These are phyloP conservation scores for Bretschneidera sinensis DNA, from an alignment of 345 rosid species.

Conservation along the genomic window DNA sequence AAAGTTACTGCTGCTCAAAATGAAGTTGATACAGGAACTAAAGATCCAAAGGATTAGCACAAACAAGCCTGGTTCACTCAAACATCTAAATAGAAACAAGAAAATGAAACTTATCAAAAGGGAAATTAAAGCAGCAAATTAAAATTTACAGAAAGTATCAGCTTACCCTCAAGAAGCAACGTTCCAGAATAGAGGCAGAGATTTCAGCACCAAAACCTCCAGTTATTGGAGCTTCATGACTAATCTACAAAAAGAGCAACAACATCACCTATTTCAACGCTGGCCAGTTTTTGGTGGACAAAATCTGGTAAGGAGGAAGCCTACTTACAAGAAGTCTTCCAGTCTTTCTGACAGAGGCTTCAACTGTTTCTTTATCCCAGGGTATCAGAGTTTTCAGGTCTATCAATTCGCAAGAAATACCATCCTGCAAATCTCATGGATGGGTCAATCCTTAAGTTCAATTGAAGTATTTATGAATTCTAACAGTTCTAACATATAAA, in stretches of 20 bases:
- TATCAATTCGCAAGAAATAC: slow-evolving; percentile 85
- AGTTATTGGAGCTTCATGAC: slow-evolving; percentile 89
- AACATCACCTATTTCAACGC: neutral
- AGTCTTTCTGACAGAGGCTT: slow-evolving; percentile 79
- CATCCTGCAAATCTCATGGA: slow-evolving; percentile 43
- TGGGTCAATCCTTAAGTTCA: too few species aligned
- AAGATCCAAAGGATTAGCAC: neutral
- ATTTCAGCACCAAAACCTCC: slow-evolving; percentile 97
- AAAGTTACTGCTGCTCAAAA: too few species aligned
- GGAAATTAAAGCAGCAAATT: too few species aligned
- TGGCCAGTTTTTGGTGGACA: neutral
- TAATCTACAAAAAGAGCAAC: slow-evolving; percentile 45
- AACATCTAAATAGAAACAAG: neutral
- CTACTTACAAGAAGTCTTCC: slow-evolving; percentile 76
- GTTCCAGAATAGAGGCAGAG: slow-evolving; percentile 71
- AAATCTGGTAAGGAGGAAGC: neutral
- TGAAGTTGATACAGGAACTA: too few species aligned
- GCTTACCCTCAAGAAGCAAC: slow-evolving; percentile 77
- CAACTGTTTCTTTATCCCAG: slow-evolving; percentile 91
- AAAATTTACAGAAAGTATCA: too few species aligned
- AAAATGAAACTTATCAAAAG: neutral
- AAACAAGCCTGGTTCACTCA: neutral
- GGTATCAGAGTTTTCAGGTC: slow-evolving; percentile 82
- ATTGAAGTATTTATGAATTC: neutral
- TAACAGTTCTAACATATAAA: too few species aligned